These are phyloP conservation scores for Fomitopsis pulvina DNA, from an alignment of 768 basidiomycete species.

Conservation along the genomic window DNA sequence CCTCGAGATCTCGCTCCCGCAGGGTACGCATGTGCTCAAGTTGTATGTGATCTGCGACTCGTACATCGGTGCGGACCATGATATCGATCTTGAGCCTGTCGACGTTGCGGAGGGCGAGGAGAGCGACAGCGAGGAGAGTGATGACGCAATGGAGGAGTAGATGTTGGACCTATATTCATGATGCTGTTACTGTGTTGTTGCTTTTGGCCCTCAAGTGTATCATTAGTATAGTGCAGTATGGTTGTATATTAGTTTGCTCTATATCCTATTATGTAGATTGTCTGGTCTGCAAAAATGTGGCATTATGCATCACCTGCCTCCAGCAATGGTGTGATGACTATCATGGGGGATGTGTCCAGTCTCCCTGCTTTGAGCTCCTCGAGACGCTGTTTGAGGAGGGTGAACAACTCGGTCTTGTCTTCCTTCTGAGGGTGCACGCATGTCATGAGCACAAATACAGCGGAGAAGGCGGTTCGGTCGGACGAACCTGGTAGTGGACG, in stretches of 20 bases:
- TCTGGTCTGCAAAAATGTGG: neutral
- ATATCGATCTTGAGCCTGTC: constrained; percentile 75
- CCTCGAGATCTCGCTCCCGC: constrained; percentile 83
- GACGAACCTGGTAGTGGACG: constrained; percentile 58
- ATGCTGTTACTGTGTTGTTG: neutral
- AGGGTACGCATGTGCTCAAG: constrained; percentile 78
- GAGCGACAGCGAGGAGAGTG: constrained; percentile 68
- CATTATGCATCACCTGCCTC: neutral
- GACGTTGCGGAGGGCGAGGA: constrained; percentile 90
- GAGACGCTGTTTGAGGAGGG: constrained; percentile 25
- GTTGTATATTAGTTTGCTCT: neutral
- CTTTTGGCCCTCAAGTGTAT: constrained; percentile 1
- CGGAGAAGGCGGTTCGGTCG: neutral
- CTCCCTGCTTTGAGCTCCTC: constrained; percentile 21
- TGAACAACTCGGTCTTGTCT: constrained; percentile 39
- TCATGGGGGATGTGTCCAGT: constrained; percentile 10
- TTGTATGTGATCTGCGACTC: constrained; percentile 91
- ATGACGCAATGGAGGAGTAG: constrained; percentile 55
- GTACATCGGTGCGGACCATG: constrained; percentile 89
- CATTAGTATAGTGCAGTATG: constrained; percentile 3
- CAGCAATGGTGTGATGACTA: constrained; percentile 6
- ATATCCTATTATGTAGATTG: neutral
- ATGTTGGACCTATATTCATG: neutral
- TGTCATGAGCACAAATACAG: neutral
- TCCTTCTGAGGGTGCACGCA: too few species aligned